Percentiles rank a stretch among this genome's conserved stretches.
Evolutionary conservation across 73 alveolate genomes (phyloP).

Genomic region (Strombidium stylifer): DNA sequence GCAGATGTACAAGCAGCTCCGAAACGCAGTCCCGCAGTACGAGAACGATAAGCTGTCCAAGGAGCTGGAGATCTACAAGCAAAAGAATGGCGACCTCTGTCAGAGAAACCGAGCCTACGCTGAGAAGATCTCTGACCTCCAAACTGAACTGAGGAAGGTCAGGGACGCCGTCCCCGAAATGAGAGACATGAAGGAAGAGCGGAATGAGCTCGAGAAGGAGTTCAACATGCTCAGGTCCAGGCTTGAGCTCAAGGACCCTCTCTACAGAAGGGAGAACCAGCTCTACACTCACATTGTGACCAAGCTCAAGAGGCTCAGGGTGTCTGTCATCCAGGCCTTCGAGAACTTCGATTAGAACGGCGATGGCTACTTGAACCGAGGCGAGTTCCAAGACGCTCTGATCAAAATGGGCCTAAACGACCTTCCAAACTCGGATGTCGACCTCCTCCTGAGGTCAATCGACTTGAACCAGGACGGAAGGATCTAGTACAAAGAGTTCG

Average conservation of each 20-base stretch:
- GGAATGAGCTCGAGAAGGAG: constrained; percentile 65
- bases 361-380: constrained; percentile 46
- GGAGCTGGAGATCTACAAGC: constrained; percentile 39
- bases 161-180: constrained; percentile 47
- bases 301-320: constrained; percentile 35
- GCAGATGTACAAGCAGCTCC: constrained; percentile 47
- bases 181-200: constrained; percentile 39
- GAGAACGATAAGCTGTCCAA: constrained; percentile 38
- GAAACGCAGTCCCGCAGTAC: constrained; percentile 53
- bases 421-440: constrained; percentile 42
- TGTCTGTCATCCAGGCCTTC: constrained; percentile 61
- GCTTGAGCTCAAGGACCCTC: constrained; percentile 48
- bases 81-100: constrained; percentile 59
- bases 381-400: constrained; percentile 55
- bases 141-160: constrained; percentile 40
- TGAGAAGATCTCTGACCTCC: constrained; percentile 28
- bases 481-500: constrained; percentile 49
- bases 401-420: constrained; percentile 50
- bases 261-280: constrained; percentile 58
- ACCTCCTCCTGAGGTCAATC: constrained; percentile 43
- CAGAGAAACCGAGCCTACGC: constrained; percentile 35
- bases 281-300: constrained; percentile 44
- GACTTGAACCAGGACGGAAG: constrained; percentile 57
- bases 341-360: constrained; percentile 57
- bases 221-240: constrained; percentile 45